Percentiles rank a stretch among this genome's conserved stretches.
phyloP scores from a whole-genome alignment of 1,284 basidiomycete genomes.

The Malassezia slooffiae region DNA sequence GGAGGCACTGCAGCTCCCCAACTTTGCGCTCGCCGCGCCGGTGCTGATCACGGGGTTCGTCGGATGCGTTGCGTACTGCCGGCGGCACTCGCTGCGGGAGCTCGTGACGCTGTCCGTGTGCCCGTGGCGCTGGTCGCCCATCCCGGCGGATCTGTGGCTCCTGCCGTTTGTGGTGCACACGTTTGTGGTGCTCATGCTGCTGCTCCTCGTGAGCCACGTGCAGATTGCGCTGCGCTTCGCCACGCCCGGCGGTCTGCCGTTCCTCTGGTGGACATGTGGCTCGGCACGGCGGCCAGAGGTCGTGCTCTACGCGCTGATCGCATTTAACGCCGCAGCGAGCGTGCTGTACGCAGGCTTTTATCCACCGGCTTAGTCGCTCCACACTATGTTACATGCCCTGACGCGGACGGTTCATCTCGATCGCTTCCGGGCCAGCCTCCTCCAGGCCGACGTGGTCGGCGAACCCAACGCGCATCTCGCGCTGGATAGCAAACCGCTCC shows the following conservation, averaged over 20 bases:
- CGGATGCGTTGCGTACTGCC: not conserved
- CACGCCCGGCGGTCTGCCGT: conserved; percentile 58
- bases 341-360: conserved; percentile 75
- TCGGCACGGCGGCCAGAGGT: conserved; percentile 53
- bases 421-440: not conserved
- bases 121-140: conserved; percentile 15
- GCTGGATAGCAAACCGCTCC: conserved; percentile 75
- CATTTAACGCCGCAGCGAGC: conserved; percentile 51
- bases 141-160: conserved; percentile 19
- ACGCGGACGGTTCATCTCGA: too few species aligned
- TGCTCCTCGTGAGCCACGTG: conserved; percentile 72
- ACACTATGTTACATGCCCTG: not conserved
- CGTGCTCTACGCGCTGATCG: conserved; percentile 16
- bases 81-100: not conserved
- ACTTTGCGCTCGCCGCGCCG: conserved; percentile 70
- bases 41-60: too few species aligned
- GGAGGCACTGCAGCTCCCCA: conserved; percentile 69
- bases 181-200: conserved; percentile 52
- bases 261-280: conserved; percentile 71
- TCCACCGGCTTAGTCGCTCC: conserved; percentile 63
- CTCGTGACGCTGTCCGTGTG: conserved; percentile 49
- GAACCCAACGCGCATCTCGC: conserved; percentile 60
- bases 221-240: conserved; percentile 78
- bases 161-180: conserved; percentile 62
- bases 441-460: conserved; percentile 8